phyloP scores from a whole-genome alignment of 2,329 filamentous ascomycete genomes.

The Neonectria ditissima region DNA sequence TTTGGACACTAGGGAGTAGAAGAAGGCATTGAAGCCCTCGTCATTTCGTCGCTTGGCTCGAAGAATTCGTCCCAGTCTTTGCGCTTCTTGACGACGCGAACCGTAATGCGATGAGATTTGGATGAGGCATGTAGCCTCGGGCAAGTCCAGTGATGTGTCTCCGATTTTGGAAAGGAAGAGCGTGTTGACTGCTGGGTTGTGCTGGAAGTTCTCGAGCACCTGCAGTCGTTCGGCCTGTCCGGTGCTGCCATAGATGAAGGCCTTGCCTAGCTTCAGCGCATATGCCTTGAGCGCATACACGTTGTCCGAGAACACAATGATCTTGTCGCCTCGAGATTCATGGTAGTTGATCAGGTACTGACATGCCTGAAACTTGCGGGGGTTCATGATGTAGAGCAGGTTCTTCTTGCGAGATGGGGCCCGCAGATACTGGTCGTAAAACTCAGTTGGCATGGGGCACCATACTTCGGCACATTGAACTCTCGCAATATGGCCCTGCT shows the following conservation, averaged over 20 bases:
- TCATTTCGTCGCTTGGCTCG: constrained; percentile 96
- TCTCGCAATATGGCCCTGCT: constrained; percentile 95
- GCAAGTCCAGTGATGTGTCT: constrained; percentile 96
- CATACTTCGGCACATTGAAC: constrained; percentile 99
- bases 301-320: constrained; percentile 98
- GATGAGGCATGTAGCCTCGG: constrained; percentile 95
- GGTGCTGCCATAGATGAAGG: constrained; percentile 92
- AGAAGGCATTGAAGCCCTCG: constrained; percentile 98
- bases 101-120: constrained; percentile 98
- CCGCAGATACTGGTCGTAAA: constrained; percentile 92
- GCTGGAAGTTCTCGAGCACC: constrained; percentile 94
- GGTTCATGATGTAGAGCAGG: constrained; percentile 94
- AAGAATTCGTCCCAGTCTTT: constrained; percentile 91
- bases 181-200: constrained; percentile 89
- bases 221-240: constrained; percentile 85
- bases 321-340: constrained; percentile 93
- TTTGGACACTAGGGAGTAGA: constrained; percentile 97
- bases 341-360: constrained; percentile 99
- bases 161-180: constrained; percentile 98
- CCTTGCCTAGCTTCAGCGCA: constrained; percentile 84
- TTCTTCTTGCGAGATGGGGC: constrained; percentile 65
- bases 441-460: constrained; percentile 99
- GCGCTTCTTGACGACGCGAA: constrained; percentile 95
- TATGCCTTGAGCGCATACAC: constrained; percentile 92
- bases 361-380: constrained; percentile 94